Conservation (phyloP, 2,329 filamentous ascomycete genomes). For the Aspergillus ustus region DNA sequence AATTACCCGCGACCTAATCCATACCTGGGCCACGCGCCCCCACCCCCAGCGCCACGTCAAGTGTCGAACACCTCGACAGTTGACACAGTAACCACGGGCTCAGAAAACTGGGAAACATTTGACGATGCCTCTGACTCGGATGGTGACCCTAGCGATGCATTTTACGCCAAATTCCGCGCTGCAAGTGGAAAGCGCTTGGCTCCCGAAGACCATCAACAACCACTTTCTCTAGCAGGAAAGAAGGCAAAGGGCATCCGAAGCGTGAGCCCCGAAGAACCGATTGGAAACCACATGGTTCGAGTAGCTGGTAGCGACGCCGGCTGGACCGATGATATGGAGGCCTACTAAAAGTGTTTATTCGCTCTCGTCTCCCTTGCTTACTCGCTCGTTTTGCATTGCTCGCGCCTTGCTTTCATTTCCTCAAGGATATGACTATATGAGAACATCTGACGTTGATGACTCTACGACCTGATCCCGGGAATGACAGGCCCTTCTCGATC, state of each 20-base stretch:
- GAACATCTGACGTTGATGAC: conserved; percentile 33
- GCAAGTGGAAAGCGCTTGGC: conserved; percentile 68
- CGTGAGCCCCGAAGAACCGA: conserved; percentile 48
- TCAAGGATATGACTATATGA: conserved; percentile 26
- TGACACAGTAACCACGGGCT: conserved; percentile 74
- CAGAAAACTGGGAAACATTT: conserved; percentile 98
- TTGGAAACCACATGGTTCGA: conserved; percentile 48
- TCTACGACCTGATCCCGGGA: conserved; percentile 30
- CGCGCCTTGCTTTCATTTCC: conserved; percentile 21
- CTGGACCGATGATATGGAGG: conserved; percentile 58
- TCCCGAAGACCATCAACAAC: conserved; percentile 41
- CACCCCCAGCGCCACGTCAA: conserved; percentile 61
- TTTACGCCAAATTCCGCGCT: conserved; percentile 77
- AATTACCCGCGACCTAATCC: conserved; percentile 41
- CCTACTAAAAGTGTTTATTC: conserved; percentile 37
- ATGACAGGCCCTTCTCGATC: conserved; percentile 17
- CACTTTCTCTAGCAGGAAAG: conserved; percentile 41
- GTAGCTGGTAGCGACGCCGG: conserved; percentile 57
- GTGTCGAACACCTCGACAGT: conserved; percentile 71
- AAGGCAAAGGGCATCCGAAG: conserved; percentile 53
- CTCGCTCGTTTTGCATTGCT: conserved; percentile 18
- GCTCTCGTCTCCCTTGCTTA: conserved; percentile 7
- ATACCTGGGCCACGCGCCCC: conserved; percentile 41
- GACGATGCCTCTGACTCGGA: conserved; percentile 80
- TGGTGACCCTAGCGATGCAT: conserved; percentile 74